Evolutionary conservation across 2,329 filamentous ascomycete species (phyloP), one percentile per base, ranked within the genome.

Genomic region (Aspergillus jensenii): DNA sequence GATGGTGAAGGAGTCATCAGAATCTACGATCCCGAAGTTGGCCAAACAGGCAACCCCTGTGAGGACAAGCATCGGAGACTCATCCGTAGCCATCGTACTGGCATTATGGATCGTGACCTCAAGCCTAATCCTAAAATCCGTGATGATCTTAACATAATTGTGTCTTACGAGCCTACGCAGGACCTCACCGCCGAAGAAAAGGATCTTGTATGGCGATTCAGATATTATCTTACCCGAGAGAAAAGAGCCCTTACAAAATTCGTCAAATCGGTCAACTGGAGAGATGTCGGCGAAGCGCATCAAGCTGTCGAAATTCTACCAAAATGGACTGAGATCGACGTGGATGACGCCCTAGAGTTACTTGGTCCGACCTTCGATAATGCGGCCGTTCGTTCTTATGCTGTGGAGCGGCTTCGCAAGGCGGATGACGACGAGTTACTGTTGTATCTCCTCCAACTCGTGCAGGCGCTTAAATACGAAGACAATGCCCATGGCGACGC

Each of bases 231-330:
- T 21, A 95, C 93, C 1, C 84, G 92, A 57, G 93, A 99, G 72
- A 99, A 99, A 75, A 82, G 89, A 67, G 90, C 93, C 2, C 81
- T 98, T 58, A 99, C 93, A 35, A 99, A 99, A 68, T 96, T 99
- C 66, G 91, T 98, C 72, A 99, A 98, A 74, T 97, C 93, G 0
- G 93, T 97, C 40, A 93, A 96, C 65, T 99, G 95, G 93, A 86
- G 85, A 50, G 93, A 96, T 72, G 84, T 85, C 47, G 86, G 87
- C 60, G 93, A 99, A 79, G 87, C 90, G 4, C 88, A 90, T 59
- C 92, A 97, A 77, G 93, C 93, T 6, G 90, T 95, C 23, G 91
- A 96, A 60, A 86, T 99, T 4, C 82, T 99, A 17, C 87, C 89
- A 0, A 93, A 93, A 66, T 99, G 95, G 95, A 96, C 90, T 0